Evolutionary conservation across 495 filamentous ascomycete species (phyloP), one percentile per base, ranked within the genome.

Genomic region (Aeminium ludgeri): DNA sequence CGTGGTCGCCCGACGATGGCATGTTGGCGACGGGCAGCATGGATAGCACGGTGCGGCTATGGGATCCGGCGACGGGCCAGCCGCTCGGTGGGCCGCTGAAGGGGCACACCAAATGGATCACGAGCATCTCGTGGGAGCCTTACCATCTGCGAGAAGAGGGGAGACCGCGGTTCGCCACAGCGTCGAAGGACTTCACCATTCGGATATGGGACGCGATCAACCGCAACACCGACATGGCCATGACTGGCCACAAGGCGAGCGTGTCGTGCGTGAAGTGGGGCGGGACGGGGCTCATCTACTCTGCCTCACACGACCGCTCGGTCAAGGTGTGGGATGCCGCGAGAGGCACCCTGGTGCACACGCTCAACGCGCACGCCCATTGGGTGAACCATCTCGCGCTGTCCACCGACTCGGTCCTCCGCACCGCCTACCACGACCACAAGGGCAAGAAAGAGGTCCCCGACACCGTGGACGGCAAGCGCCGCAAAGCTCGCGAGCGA

Each of bases 221-320:
- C 4, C 74, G 80, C 35, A 69, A 72, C 16, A 86, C 80, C 2
- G 85, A 94, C 42, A 69, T 78, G 43, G 78, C 84, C 2, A 65
- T 96, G 19, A 79, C 78, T 25, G 86, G 86, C 10, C 91, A 99
- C 62, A 87, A 86, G 57, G 76, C 71, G 6, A 81, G 78, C 6
- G 81, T 94, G 1, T 82, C 77, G 25, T 95, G 85, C 55, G 86
- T 96, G 18, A 77, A 78, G 55, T 99, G 91, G 91, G 91, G 91
- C 28, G 91, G 91, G 0, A 80, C 70, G 0, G 85, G 84, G 3
- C 66, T 74, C 40, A 82, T 99, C 36, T 93, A 91, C 59, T 84
- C 80, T 7, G 69, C 76, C 23, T 86, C 82, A n/a, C 85, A 93
- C 54, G 91, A 99, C 60, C 86, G 86, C 63, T 81, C 81, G 3